Evolutionary conservation across 2,329 filamentous ascomycete genomes (phyloP), one percentile per base, ranked within the genome.

Genomic region (Fusarium pseudoanthophilum): DNA sequence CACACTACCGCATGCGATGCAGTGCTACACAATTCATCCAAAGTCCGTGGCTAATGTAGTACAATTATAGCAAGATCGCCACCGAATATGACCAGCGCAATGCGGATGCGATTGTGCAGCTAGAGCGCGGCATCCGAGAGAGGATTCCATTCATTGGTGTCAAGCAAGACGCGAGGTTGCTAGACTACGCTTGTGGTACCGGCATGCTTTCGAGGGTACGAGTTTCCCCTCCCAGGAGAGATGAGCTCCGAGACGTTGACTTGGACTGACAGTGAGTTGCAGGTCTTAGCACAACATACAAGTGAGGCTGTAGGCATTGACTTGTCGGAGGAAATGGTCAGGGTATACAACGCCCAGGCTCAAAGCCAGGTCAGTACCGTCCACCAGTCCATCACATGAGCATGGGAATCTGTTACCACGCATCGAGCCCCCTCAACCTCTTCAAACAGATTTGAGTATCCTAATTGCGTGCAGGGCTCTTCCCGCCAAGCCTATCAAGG

Each of bases 171-270:
- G 63, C 84, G 90, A 86, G 87, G 51, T 81, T 94, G 26, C 84
- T 95, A 4, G 93, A 95, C 79, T 95, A 95, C 80, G 93, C 93
- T 21, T 95, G 92, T 78, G 93, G 93, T 14, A 91, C 91, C 11
- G 92, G 92, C 5, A 81, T 89, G 61, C 84, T 93, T 71, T 92
- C 91, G 18, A 86, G 87, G 80, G 91, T 92, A 78, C 74, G 86
- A 82, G 26, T 36, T 59, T 46, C 26, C 18, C 24, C 34, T 55
- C 6, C 16, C 21, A 13, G 32, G 53, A 42, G 42, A 62, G 30
- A 49, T 60, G 18, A 26, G 20, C 53, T 62, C 26, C 36, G 18
- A 45, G 32, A 49, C 26, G 20, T 40, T 21, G 28, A 37, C 60
- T 26, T 20, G 34, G 55, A 49, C 59, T 71, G 28, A 68, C 34